These are phyloP conservation scores for Xylariaceae sp. DNA, from an alignment of 2,329 filamentous ascomycete species.

Conservation along the genomic window DNA sequence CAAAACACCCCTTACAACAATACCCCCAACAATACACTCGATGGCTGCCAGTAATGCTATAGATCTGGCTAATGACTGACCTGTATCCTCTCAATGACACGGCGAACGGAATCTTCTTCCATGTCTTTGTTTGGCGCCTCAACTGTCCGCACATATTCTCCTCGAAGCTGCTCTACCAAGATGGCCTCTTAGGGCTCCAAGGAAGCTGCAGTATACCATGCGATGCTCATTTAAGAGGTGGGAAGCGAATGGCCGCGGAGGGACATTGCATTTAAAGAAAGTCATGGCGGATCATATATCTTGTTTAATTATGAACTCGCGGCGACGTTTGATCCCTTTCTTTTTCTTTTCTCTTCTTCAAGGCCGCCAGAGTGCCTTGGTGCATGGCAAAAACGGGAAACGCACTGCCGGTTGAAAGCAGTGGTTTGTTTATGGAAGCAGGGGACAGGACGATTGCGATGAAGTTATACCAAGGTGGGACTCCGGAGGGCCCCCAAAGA, in stretches of 20 bases:
- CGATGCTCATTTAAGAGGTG: slow-evolving; percentile 18
- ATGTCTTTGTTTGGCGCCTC: slow-evolving; percentile 26
- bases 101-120: slow-evolving; percentile 23
- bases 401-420: slow-evolving; percentile 10
- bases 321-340: slow-evolving; percentile 26
- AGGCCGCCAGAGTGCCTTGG: neutral
- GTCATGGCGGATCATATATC: slow-evolving; percentile 42
- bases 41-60: slow-evolving; percentile 26
- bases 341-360: slow-evolving; percentile 20
- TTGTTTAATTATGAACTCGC: slow-evolving; percentile 48
- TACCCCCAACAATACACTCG: slow-evolving; percentile 21
- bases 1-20: neutral
- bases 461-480: slow-evolving; percentile 16
- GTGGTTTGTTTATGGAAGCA: slow-evolving; percentile 11
- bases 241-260: slow-evolving; percentile 15
- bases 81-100: slow-evolving; percentile 22
- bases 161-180: slow-evolving; percentile 18
- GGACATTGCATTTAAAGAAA: slow-evolving; percentile 27
- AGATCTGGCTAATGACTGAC: slow-evolving; percentile 29
- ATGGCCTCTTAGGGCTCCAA: slow-evolving; percentile 15
- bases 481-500: neutral
- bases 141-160: slow-evolving; percentile 15
- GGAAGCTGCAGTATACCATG: slow-evolving; percentile 18
- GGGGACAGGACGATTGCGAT: slow-evolving; percentile 13
- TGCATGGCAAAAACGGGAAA: slow-evolving; percentile 1